Evolutionary conservation across 192 early-diverging fungal species (phyloP).

Genomic region (Fimicolochytrium jonesii): DNA sequence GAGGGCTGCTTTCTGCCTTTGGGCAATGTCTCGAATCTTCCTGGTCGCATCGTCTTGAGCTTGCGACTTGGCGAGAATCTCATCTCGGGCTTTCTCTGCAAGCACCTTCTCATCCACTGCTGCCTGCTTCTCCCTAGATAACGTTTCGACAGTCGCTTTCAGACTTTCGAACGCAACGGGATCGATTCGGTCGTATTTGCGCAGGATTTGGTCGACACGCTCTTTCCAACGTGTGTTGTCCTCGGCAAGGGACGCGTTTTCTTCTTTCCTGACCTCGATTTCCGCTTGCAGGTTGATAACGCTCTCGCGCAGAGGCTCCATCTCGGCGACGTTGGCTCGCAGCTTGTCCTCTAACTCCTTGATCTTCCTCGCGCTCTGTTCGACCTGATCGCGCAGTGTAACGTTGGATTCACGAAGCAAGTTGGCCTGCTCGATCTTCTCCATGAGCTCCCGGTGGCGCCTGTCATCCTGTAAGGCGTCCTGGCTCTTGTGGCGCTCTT

Average conservation of each 20-base stretch:
- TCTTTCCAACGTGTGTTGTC: slow-evolving; percentile 72
- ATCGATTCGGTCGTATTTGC: slow-evolving; percentile 75
- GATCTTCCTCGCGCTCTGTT: slow-evolving; percentile 33
- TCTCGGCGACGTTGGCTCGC: slow-evolving; percentile 35
- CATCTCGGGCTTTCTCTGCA: slow-evolving; percentile 20
- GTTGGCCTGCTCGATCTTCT: slow-evolving; percentile 61
- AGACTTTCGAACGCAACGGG: slow-evolving; percentile 71
- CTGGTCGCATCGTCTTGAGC: neutral
- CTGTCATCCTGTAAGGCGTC: slow-evolving; percentile 47
- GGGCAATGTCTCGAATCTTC: slow-evolving; percentile 4
- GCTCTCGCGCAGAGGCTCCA: slow-evolving; percentile 54
- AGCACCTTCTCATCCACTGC: slow-evolving; percentile 13
- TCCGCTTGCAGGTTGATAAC: slow-evolving; percentile 57
- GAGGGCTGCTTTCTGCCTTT: slow-evolving; percentile 2
- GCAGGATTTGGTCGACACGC: slow-evolving; percentile 66
- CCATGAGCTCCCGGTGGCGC: slow-evolving; percentile 58
- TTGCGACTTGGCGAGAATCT: slow-evolving; percentile 3
- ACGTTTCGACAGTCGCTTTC: slow-evolving; percentile 44
- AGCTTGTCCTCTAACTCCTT: slow-evolving; percentile 37
- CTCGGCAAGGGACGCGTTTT: slow-evolving; percentile 47
- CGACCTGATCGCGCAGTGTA: slow-evolving; percentile 61
- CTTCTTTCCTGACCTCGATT: slow-evolving; percentile 50
- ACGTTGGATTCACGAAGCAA: slow-evolving; percentile 74
- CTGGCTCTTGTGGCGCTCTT: slow-evolving; percentile 42
- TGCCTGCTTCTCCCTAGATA: slow-evolving; percentile 24